These are phyloP conservation scores for Sophora flavescens DNA, from an alignment of 306 rosid species.

Conservation along the genomic window DNA sequence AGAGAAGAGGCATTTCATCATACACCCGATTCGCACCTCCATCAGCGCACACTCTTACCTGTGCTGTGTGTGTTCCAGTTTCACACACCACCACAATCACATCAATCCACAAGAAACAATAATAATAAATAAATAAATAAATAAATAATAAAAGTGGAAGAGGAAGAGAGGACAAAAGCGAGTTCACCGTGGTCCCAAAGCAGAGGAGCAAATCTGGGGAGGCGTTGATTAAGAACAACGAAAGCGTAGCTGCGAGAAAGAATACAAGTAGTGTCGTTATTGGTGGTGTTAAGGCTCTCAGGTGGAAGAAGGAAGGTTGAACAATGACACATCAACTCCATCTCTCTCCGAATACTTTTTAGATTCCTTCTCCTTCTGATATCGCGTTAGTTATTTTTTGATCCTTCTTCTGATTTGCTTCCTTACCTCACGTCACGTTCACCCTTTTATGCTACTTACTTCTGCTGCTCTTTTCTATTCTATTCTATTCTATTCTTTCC, in stretches of 20 bases:
- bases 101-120: no score
- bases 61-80: conserved; percentile 52
- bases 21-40: conserved; percentile 95
- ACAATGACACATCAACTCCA: conserved; percentile 73
- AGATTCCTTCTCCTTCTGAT: no score
- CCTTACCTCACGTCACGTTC: no score
- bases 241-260: conserved; percentile 62
- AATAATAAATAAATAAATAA: no score
- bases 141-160: no score
- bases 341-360: background rate
- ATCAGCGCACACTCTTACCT: conserved; percentile 82
- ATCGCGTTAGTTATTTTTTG: no score
- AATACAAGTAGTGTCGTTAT: background rate
- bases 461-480: no score
- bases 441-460: no score
- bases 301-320: conserved; percentile 74
- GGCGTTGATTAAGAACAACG: conserved; percentile 78
- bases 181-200: conserved; percentile 83
- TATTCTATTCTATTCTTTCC: no score
- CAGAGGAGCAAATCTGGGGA: conserved; percentile 83
- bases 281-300: no score
- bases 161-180: background rate
- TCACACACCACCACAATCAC: no score
- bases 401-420: no score
- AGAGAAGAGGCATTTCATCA: conserved; percentile 83